Base-by-base conservation (phyloP, 2,329 filamentous ascomycete species). In the Penicillium digitatum region DNA sequence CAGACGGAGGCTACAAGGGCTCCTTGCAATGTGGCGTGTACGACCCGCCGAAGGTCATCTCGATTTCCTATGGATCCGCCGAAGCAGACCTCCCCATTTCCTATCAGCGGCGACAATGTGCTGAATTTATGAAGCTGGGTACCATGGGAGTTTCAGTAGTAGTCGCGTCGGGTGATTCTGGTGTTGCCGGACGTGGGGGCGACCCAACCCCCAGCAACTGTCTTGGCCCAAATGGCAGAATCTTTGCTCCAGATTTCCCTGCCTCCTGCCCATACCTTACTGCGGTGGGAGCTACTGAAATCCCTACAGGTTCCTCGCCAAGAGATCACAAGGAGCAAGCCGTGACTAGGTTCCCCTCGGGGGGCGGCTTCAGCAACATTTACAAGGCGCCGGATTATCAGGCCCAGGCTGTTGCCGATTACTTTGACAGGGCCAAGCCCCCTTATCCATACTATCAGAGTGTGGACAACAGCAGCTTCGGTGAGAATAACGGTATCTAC, bases 121-220 rank as follows among this genome's bases (percentile, higher is more conserved):
- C 65, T 24, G 74, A 77, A 55, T 78, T 71, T 66, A 72, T 80
- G 70, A 81, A 81, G 60, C 72, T 81, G 20, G 78, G 78, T n/a
- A 68, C 78, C 37, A 76, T 77, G 57, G 78, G 78, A 20, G 72
- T 78, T 11, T 75, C 73, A 9, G 67, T 80, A 34, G 60, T 80
- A 38, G 72, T 79, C 20, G 75, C 77, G 8, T 77, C 74, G 3
- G 78, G 78, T 11, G 78, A 81, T 61, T 73, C 68, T 26, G 78
- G 77, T 39, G 77, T 78, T 4, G 70, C 63, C 10, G 68, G 70
- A 37, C 62, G 63, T 34, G 53, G 55, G 24, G 66, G 68, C 10
- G 67, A 71, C 35, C 62, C 65, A 5, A 68, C 61, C 3, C 56
- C 66, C 0, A 66, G 66, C 53, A 66, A 68, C 52, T 76, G 73